phyloP scores from a whole-genome alignment of 2,329 filamentous ascomycete species.

The Penicillium sp. region DNA sequence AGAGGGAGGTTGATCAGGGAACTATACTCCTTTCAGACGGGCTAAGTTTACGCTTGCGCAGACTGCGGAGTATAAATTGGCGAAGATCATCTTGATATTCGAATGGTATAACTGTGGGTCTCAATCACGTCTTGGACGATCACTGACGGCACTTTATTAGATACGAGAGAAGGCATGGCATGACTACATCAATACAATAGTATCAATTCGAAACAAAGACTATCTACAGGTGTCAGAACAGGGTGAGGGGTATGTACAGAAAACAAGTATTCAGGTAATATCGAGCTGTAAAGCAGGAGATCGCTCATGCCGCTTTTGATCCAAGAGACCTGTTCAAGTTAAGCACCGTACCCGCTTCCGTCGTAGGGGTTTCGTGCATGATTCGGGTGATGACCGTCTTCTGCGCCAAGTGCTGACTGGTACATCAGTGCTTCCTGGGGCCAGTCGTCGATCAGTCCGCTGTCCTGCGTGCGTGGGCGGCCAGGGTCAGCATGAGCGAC shows the following conservation, averaged over 20 bases:
- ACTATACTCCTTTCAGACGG: background rate
- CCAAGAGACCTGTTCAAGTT: background rate
- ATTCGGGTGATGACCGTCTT: slow-evolving; percentile 22
- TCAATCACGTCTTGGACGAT: slow-evolving; percentile 18
- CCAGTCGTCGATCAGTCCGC: slow-evolving; percentile 36
- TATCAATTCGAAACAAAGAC: background rate
- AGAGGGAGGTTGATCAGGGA: background rate
- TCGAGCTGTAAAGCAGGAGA: background rate
- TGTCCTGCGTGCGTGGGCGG: slow-evolving; percentile 24
- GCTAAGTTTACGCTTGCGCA: background rate
- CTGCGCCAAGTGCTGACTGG: slow-evolving; percentile 30
- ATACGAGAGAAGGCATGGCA: background rate
- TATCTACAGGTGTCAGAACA: background rate
- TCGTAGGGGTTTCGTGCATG: slow-evolving; percentile 30
- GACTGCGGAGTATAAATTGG: background rate
- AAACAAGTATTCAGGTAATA: background rate
- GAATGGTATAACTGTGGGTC: slow-evolving; percentile 14
- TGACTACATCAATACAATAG: background rate
- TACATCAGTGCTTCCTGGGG: slow-evolving; percentile 45
- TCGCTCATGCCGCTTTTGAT: background rate
- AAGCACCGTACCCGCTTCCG: slow-evolving; percentile 24
- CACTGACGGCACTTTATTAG: background rate
- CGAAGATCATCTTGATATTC: background rate
- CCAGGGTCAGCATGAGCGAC: slow-evolving; percentile 17
- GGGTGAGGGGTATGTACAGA: background rate